Conservation (phyloP, 73 alveolate genomes). For the Paramecium tetraurelia region DNA sequence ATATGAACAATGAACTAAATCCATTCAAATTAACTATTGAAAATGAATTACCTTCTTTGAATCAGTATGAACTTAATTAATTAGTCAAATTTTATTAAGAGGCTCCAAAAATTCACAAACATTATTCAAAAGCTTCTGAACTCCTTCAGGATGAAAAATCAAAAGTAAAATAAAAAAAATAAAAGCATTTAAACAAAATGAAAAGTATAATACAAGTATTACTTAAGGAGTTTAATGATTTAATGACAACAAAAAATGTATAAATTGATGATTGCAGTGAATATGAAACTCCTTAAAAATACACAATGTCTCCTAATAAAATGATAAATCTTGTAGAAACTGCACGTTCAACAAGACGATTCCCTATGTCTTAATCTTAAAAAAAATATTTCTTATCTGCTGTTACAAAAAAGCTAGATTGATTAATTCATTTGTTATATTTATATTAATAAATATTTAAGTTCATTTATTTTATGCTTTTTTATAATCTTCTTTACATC, state of each 20-base stretch:
- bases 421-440: not conserved
- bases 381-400: not conserved
- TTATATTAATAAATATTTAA: not conserved
- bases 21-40: not conserved
- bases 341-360: conserved; percentile 7
- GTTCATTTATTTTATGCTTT: not conserved
- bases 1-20: not conserved
- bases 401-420: not conserved
- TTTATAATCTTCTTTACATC: conserved; percentile 38
- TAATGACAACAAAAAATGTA: conserved; percentile 10
- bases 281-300: conserved; percentile 18
- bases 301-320: conserved; percentile 3
- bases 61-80: not conserved
- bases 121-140: not conserved
- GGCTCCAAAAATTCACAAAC: not conserved
- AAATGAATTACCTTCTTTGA: not conserved
- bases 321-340: conserved; percentile 10
- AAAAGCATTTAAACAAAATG: not conserved
- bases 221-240: conserved; percentile 8
- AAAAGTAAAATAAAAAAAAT: conserved; percentile 21
- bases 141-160: not conserved
- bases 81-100: not conserved
- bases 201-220: not conserved
- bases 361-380: not conserved
- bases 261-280: not conserved